Base-by-base conservation (phyloP, 2,329 filamentous ascomycete species). In the Rhynchosporium graminicola region DNA sequence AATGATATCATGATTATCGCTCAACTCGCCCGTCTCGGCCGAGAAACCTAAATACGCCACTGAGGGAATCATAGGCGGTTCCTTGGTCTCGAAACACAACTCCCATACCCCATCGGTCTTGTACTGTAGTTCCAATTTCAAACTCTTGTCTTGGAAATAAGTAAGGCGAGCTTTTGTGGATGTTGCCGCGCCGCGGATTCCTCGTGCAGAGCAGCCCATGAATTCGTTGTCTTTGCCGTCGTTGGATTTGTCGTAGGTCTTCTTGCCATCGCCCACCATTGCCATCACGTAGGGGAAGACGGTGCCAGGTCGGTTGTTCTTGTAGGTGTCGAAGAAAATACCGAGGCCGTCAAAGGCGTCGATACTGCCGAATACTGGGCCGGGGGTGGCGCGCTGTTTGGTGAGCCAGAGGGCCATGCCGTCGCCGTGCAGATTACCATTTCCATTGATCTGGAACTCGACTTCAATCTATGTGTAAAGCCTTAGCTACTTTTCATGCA, bases 201-300 rank as follows among this genome's bases (percentile, higher is more conserved):
- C 94, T 64, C 95, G 87, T 62, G 93, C 94, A 77, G 94, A 97
- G 82, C 95, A 99, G 63, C 95, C 95, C 59, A 92, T 93, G 65
- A 97, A 82, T 78, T 99, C 95, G 72, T 91, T 92, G 62, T 87
- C 84, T 82, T 97, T 98, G 75, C 95, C 95, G 73, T 99, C 95
- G 72, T 93, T 93, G 71, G 88, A 87, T 80, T 97, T 92, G 80
- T 98, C 92, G 78, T 99, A 99, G 13, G 81, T 76, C 6, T 89
- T 96, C 74, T 92, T 82, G 65, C 95, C 94, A 76, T 99, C 95
- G 64, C 95, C 95, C 69, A 92, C 82, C 95, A 98, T 98, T 66
- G 93, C 94, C 93, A 98, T 97, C 72, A 99, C 89, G 74, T 97
- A 97, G 57, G 95, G 95, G 78, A 99, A 99, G 52, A 97, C 90